Percentiles rank a stretch among this genome's conserved stretches.
These are phyloP conservation scores for Pyronema omphalodes DNA, from an alignment of 495 filamentous ascomycete species.

Conservation along the genomic window DNA sequence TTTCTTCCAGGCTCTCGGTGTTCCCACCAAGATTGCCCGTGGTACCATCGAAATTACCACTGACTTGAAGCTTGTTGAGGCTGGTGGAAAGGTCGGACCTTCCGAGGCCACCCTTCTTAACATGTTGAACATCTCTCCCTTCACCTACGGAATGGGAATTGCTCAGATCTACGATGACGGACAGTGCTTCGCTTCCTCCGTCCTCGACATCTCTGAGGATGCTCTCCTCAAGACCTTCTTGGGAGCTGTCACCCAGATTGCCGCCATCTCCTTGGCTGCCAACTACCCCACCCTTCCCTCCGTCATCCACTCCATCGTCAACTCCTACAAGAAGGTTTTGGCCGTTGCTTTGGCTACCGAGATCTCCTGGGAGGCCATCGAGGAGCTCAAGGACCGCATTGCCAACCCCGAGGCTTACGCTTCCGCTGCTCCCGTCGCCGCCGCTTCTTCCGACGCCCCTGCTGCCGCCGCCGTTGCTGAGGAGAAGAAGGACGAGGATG, in stretches of 20 bases:
- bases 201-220: constrained; percentile 83
- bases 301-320: constrained; percentile 84
- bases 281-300: constrained; percentile 95
- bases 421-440: constrained; percentile 51
- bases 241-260: constrained; percentile 68
- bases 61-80: constrained; percentile 94
- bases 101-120: constrained; percentile 97
- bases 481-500: constrained; percentile 39
- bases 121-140: constrained; percentile 99
- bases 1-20: constrained; percentile 99
- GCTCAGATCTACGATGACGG: constrained; percentile 89
- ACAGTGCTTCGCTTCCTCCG: constrained; percentile 63
- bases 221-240: constrained; percentile 76
- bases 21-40: constrained; percentile 99
- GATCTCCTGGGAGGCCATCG: constrained; percentile 87
- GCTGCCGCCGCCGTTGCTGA: constrained; percentile 34
- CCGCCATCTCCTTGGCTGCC: constrained; percentile 71
- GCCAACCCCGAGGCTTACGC: constrained; percentile 95
- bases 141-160: constrained; percentile 98
- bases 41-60: constrained; percentile 99
- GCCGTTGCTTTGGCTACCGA: constrained; percentile 75
- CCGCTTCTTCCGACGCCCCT: constrained; percentile 30
- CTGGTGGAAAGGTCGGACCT: constrained; percentile 81
- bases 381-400: constrained; percentile 95
- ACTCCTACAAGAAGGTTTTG: constrained; percentile 92